Evolutionary conservation across 495 filamentous ascomycete species (phyloP).

Genomic region (Lasiosphaeria hispida): DNA sequence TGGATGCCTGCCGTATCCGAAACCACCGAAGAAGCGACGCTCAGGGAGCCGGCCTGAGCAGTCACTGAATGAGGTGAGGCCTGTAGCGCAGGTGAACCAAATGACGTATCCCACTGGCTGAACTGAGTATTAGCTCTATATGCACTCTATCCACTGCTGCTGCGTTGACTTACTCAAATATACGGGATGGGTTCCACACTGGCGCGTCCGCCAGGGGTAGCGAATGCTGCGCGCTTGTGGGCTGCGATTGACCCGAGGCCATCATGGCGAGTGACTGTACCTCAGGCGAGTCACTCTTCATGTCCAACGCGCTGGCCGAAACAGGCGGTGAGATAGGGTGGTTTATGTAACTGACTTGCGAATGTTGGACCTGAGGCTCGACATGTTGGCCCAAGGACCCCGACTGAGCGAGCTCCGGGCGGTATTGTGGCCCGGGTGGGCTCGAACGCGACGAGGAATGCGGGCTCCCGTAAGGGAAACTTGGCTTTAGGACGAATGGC

Average conservation of each 20-base stretch:
- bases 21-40: slow-evolving; percentile 42
- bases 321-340: slow-evolving; percentile 83
- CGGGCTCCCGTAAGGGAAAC: slow-evolving; percentile 86
- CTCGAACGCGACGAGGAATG: slow-evolving; percentile 57
- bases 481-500: slow-evolving; percentile 84
- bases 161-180: slow-evolving; percentile 77
- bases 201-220: slow-evolving; percentile 65
- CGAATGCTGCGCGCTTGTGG: slow-evolving; percentile 42
- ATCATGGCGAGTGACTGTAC: slow-evolving; percentile 78
- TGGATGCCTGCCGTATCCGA: slow-evolving; percentile 52
- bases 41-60: slow-evolving; percentile 43
- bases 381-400: slow-evolving; percentile 41
- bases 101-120: slow-evolving; percentile 91
- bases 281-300: slow-evolving; percentile 77
- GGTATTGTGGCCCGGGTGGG: slow-evolving; percentile 56
- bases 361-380: slow-evolving; percentile 51
- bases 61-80: slow-evolving; percentile 39
- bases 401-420: slow-evolving; percentile 37
- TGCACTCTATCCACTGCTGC: not conserved
- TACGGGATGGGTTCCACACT: slow-evolving; percentile 86
- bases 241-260: slow-evolving; percentile 53
- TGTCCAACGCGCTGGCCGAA: slow-evolving; percentile 69
- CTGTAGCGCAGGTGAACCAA: slow-evolving; percentile 63
- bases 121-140: slow-evolving; percentile 10
- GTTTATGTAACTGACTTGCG: slow-evolving; percentile 70